phyloP scores from a whole-genome alignment of 2,329 filamentous ascomycete genomes.

The Stachybotrys elegans region DNA sequence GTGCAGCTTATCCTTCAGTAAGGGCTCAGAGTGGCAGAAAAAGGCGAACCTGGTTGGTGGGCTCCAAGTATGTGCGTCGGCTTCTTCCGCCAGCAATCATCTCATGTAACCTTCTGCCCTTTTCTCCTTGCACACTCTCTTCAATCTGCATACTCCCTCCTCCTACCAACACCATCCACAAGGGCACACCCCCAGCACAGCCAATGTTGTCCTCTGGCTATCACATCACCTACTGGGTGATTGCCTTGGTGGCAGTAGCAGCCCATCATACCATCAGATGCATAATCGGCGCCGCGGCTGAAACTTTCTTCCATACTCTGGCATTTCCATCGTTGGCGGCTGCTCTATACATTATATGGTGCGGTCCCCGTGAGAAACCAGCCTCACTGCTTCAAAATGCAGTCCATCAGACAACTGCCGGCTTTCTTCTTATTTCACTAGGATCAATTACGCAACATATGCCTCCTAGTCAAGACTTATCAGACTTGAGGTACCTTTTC shows the following conservation, averaged over 20 bases:
- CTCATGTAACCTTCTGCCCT: too few species aligned
- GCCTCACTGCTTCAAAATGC: background rate
- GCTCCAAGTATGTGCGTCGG: too few species aligned
- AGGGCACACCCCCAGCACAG: background rate
- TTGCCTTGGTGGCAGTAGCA: background rate
- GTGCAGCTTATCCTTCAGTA: too few species aligned
- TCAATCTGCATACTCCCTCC: background rate
- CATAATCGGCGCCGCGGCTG: background rate
- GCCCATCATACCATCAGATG: background rate
- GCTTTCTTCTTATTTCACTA: background rate
- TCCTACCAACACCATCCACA: background rate
- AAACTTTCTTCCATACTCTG: background rate
- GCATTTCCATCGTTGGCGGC: background rate
- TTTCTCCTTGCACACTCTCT: background rate
- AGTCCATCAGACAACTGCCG: background rate
- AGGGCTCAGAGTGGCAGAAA: too few species aligned
- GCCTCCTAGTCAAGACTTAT: background rate
- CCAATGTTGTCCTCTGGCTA: background rate
- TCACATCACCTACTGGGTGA: background rate
- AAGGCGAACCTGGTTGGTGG: too few species aligned
- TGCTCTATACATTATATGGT: slow-evolving; percentile 1
- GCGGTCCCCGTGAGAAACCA: background rate
- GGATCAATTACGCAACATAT: background rate
- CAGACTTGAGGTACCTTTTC: background rate
- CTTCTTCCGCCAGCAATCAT: too few species aligned